Evolutionary conservation across 305 asterid species (phyloP).

Genomic region (Ruellia speciosa): DNA sequence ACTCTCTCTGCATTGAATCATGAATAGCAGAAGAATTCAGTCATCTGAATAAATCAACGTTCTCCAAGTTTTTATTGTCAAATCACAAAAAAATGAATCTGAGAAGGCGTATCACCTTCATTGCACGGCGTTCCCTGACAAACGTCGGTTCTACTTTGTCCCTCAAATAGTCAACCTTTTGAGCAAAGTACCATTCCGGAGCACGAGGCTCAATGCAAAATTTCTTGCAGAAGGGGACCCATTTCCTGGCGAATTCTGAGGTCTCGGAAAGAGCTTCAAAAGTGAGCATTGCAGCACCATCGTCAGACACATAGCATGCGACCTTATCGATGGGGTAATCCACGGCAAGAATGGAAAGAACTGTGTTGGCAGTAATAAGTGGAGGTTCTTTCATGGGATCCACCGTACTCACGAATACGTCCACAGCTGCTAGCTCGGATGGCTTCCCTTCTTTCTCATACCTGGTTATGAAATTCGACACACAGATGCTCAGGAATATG

Average conservation of each 20-base stretch:
- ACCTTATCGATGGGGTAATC: constrained; percentile 94
- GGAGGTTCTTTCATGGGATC: constrained; percentile 98
- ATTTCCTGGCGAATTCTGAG: constrained; percentile 86
- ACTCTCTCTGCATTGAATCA: constrained; percentile 65
- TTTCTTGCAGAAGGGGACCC: constrained; percentile 98
- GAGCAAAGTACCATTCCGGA: constrained; percentile 91
- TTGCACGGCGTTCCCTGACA: constrained; percentile 94
- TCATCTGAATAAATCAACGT: not conserved
- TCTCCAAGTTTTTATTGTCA: not conserved
- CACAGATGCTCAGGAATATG: constrained; percentile 12
- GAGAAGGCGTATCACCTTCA: constrained; percentile 54
- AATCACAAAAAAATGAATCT: not conserved
- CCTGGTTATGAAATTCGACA: constrained; percentile 36
- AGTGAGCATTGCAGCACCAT: constrained; percentile 99
- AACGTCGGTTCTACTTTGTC: constrained; percentile 88
- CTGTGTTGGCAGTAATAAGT: constrained; percentile 94
- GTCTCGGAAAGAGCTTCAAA: constrained; percentile 98
- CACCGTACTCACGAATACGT: constrained; percentile 89
- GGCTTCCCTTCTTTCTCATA: constrained; percentile 94
- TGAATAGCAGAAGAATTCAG: not conserved
- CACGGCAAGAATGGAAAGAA: constrained; percentile 87
- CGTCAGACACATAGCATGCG: constrained; percentile 94
- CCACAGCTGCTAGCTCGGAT: constrained; percentile 70
- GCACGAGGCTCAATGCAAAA: constrained; percentile 89
- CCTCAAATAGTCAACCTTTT: constrained; percentile 78